Base-by-base conservation (phyloP, 805 yeast species). In the Kluyveromyces starmeri region DNA sequence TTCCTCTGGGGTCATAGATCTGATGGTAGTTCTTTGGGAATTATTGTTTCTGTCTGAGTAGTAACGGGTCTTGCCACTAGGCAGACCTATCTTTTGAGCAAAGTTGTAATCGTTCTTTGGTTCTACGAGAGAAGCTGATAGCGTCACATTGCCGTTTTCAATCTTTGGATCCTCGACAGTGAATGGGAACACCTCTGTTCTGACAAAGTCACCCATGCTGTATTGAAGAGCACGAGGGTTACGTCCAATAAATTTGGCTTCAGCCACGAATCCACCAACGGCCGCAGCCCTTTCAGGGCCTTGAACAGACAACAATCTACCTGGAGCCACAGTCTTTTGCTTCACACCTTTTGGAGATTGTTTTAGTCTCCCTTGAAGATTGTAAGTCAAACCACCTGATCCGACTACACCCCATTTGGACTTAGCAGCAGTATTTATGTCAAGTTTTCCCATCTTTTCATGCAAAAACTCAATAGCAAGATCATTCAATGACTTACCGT, bases 351-450 rank as follows among this genome's bases (percentile, higher is more conserved):
- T 73, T 15, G 94, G 92, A 4, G 81, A 65, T 53, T 75, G 80
- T 38, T 63, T 52, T 24, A 84, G 60, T 53, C 84, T 70, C 5
- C 94, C 94, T 38, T 67, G 70, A 41, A 80, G 69, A 25, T 64
- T 65, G 48, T 83, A 84, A 2, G 83, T 70, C 40, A 83, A 66
- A 5, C 95, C 95, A 19, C 81, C 94, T 6, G 82, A 72, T 20
- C 86, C 94, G 35, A 78, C 69, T 29, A 73, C 53, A 26, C 22
- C 12, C 33, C 33, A 30, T 7, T 20, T 20, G 12, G 33, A 30
- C 18, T 55, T 54, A 27, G 42, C 42, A 10, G 43, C 38, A 7
- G 34, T 24, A 12, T 28, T 19, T 7, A 38, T 27, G 12, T 41
- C 40, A n/a, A 30, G 32, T 7, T 27, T 32, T 17, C 30, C 27